Base-by-base conservation (phyloP, 2,329 filamentous ascomycete species). In the Pseudofabraea citricarpa region DNA sequence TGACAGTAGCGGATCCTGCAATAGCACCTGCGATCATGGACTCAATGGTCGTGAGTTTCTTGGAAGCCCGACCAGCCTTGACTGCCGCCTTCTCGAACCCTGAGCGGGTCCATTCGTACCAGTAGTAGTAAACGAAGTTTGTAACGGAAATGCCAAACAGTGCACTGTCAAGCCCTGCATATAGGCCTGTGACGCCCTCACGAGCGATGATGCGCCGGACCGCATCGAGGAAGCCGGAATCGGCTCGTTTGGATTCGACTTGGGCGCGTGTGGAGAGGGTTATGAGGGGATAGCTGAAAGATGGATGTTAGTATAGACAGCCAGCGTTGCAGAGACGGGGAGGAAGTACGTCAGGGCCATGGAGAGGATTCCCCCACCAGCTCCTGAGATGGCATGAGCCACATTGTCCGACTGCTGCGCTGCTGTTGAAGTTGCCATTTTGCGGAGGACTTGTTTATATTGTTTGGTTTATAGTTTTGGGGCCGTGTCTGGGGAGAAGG, bases 121-220 rank as follows among this genome's bases (percentile, higher is more conserved):
- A 98, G 75, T 97, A 98, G 72, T 98, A 98, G 76, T 98, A 98
- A 37, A 98, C 91, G 64, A 98, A 98, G 74, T 98, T 98, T 58
- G 93, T 98, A 56, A 98, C 84, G 66, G 87, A 93, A 72, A 98
- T 97, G 64, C 93, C 93, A 66, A 98, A 96, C 36, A 98, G 75
- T 40, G 93, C 93, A 50, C 87, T 94, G 66, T 95, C 89, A 47
- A 98, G 80, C 32, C 93, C 93, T 6, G 93, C 83, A 64, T 97
- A 98, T 26, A 98, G 81, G 23, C 93, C 93, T 2, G 79, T 72
- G 44, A 96, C 71, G 57, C 93, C 93, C 69, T 98, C 93, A 56
- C 93, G 87, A 56, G 90, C 85, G 51, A 98, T 77, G 63, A 98
- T 97, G 58, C 83, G 81, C 56, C 83, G 81, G 48, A 93, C 83